Evolutionary conservation across 1,284 basidiomycete species (phyloP).

Genomic region (Pascua guehoae): DNA sequence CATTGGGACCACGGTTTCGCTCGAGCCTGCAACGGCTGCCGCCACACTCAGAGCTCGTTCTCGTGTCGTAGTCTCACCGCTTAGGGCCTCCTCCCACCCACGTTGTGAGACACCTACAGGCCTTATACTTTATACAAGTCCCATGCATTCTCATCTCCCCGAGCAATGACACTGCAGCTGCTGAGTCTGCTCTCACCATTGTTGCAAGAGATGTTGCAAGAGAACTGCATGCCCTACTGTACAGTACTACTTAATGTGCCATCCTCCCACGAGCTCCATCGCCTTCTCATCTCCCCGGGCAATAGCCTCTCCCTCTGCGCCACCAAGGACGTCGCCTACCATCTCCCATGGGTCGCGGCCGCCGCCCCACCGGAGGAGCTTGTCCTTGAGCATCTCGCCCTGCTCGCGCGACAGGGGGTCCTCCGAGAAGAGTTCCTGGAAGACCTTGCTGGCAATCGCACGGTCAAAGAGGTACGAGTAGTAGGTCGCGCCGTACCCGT

Average conservation of each 20-base stretch:
- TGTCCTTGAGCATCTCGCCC: constrained; percentile 73
- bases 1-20: too few relatives aligned
- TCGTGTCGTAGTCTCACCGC: too few relatives aligned
- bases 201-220: too few relatives aligned
- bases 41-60: too few relatives aligned
- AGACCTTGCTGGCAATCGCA: constrained; percentile 87
- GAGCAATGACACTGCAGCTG: too few relatives aligned
- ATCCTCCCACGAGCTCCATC: constrained; percentile 83
- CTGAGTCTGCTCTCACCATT: too few relatives aligned
- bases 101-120: too few relatives aligned
- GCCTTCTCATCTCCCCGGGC: constrained; percentile 67
- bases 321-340: constrained; percentile 69
- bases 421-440: constrained; percentile 69
- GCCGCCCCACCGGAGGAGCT: constrained; percentile 77
- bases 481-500: constrained; percentile 95
- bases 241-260: constrained; percentile 52
- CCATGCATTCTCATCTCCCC: too few relatives aligned
- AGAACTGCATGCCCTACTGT: too few relatives aligned
- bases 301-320: constrained; percentile 35
- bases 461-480: constrained; percentile 96
- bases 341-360: constrained; percentile 92
- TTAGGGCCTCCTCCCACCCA: too few relatives aligned
- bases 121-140: too few relatives aligned
- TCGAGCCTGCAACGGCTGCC: too few relatives aligned
- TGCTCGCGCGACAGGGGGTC: constrained; percentile 61